Conservation (phyloP, 768 basidiomycete genomes). For the Ramaria sp. region DNA sequence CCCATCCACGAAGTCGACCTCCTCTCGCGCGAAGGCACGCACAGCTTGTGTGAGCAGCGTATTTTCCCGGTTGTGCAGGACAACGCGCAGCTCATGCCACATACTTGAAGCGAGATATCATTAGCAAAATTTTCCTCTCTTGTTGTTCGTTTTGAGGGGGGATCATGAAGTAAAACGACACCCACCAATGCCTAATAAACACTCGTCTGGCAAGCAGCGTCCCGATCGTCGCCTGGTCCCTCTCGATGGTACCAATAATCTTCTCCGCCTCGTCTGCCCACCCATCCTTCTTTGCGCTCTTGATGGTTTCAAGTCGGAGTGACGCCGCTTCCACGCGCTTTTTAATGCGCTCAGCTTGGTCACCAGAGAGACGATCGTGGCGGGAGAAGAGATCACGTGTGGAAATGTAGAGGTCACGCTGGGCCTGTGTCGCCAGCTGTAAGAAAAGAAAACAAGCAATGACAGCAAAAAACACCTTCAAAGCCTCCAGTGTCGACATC, state of each 20-base stretch:
- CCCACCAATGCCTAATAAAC: conserved; percentile 80
- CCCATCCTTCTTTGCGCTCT: conserved; percentile 60
- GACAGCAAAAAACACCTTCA: conserved; percentile 44
- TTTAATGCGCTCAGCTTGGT: conserved; percentile 79
- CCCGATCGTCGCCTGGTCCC: conserved; percentile 74
- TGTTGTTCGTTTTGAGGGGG: neutral
- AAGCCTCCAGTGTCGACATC: conserved; percentile 59
- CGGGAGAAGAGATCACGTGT: conserved; percentile 80
- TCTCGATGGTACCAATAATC: conserved; percentile 60
- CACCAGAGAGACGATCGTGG: conserved; percentile 80
- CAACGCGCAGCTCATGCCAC: conserved; percentile 93
- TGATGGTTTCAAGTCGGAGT: conserved; percentile 66
- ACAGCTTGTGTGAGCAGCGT: conserved; percentile 64
- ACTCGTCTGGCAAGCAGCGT: conserved; percentile 67
- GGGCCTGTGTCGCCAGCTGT: conserved; percentile 30
- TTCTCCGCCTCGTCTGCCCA: conserved; percentile 85
- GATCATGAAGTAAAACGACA: neutral
- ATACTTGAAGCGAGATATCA: conserved; percentile 37
- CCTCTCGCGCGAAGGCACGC: conserved; percentile 64
- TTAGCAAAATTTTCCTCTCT: neutral
- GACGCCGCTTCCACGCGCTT: conserved; percentile 74
- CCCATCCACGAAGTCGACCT: conserved; percentile 54
- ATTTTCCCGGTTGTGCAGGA: conserved; percentile 86
- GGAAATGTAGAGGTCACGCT: conserved; percentile 81
- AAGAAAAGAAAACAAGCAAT: neutral